Evolutionary conservation across 768 basidiomycete genomes (phyloP), one percentile per base, ranked within the genome.

Genomic region (Mycena maculata): DNA sequence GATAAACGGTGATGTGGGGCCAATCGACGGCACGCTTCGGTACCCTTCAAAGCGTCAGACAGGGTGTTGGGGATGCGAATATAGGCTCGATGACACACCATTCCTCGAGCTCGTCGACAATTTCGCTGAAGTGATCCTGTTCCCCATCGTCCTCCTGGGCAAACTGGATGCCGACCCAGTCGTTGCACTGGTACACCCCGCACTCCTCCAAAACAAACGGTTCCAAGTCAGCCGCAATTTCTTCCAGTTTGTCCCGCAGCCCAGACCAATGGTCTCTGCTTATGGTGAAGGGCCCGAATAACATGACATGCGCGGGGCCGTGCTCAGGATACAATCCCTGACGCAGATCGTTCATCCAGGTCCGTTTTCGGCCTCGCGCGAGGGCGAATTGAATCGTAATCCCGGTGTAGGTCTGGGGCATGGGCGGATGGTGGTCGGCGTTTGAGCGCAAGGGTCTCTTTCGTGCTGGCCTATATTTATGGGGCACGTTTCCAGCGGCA

Each of bases 321-420:
- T 53, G 50, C 50, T 33, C 31, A 20, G 50, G 50, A n/a, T 53
- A 53, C 31, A 53, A 33, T 31, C 50, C 31, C 50, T 53, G 33
- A 33, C 50, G 50, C n/a, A 53, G 50, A 31, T 53, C 50, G 50
- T 53, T 53, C 33, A 53, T 53, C 50, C 50, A 53, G 33, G n/a
- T 53, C 31, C 33, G 50, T 33, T 53, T 53, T 31, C 50, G 50
- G n/a, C 50, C 50, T 7, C 50, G 50, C 31, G 50, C 33, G 36
- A 53, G 50, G n/a, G 33, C 22, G 33, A 53, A 53, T 53, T 28
- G 50, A n/a, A 53, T 53, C 31, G 50, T 53, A 33, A 53, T 20
- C 31, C 50, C 50, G 22, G 33, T n/a, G 50, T 53, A 53, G 50
- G n/a, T n/a, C n/a, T 53, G 36, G 50, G 31, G 22, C 50, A 53